These are phyloP conservation scores for Saitoella complicata DNA, from an alignment of 805 yeast species.

Conservation along the genomic window DNA sequence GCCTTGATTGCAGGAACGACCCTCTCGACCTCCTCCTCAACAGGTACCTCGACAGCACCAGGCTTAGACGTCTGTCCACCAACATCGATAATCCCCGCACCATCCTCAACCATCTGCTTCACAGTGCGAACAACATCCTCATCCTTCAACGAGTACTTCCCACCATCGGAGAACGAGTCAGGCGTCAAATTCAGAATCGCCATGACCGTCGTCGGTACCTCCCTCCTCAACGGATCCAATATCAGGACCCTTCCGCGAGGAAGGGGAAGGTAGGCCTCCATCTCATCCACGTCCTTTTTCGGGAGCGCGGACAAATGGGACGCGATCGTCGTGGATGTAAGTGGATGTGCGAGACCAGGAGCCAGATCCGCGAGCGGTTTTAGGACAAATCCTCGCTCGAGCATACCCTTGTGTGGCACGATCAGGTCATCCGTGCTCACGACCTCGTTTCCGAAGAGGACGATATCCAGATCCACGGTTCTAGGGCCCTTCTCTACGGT, in stretches of 20 bases:
- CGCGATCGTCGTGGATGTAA: slow-evolving; percentile 67
- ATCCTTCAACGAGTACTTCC: slow-evolving; percentile 22
- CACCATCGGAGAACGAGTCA: slow-evolving; percentile 91
- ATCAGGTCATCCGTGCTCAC: slow-evolving; percentile 28
- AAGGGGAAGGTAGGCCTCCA: not conserved
- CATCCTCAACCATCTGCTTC: slow-evolving; percentile 33
- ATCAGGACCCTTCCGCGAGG: too few relatives aligned
- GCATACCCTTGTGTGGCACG: slow-evolving; percentile 77
- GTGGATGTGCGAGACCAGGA: slow-evolving; percentile 60
- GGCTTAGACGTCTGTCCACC: slow-evolving; percentile 96
- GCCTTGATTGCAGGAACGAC: slow-evolving; percentile 54
- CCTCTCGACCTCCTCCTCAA: slow-evolving; percentile 51
- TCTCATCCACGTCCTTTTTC: not conserved
- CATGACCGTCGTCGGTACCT: slow-evolving; percentile 54
- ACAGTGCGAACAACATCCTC: slow-evolving; percentile 32
- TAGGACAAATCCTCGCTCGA: slow-evolving; percentile 79
- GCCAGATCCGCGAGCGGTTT: slow-evolving; percentile 75
- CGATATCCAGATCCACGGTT: slow-evolving; percentile 73
- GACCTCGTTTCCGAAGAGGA: slow-evolving; percentile 39
- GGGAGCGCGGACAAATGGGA: slow-evolving; percentile 32
- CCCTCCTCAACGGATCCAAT: not conserved
- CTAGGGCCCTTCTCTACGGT: slow-evolving; percentile 83
- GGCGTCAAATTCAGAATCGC: slow-evolving; percentile 82
- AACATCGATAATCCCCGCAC: slow-evolving; percentile 69
- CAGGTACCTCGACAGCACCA: slow-evolving; percentile 45